phyloP scores from a whole-genome alignment of 257 asterid genomes.

The Sherardia arvensis region DNA sequence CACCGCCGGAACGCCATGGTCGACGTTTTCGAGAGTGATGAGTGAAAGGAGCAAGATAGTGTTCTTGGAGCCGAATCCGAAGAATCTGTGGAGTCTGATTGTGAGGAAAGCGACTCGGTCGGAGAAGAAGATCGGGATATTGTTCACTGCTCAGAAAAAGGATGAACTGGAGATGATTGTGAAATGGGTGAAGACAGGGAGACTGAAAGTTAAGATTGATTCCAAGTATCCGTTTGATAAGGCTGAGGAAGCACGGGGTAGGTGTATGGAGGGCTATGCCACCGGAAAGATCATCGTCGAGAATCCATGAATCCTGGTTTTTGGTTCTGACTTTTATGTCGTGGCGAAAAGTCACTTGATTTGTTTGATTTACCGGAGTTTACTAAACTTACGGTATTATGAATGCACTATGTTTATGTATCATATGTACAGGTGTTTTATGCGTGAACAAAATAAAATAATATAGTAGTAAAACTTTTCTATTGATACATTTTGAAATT shows the following conservation, averaged over 20 bases:
- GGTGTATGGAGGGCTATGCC: slow-evolving; percentile 53
- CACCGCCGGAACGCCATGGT: slow-evolving; percentile 36
- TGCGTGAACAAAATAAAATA: no score
- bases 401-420: no score
- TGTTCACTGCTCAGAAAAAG: slow-evolving; percentile 18
- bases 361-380: no score
- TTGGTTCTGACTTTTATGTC: not conserved
- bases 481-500: no score
- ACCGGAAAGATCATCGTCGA: slow-evolving; percentile 58
- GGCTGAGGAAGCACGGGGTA: slow-evolving; percentile 61
- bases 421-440: no score
- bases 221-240: slow-evolving; percentile 30
- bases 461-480: no score
- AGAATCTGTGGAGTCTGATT: slow-evolving; percentile 28
- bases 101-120: slow-evolving; percentile 34
- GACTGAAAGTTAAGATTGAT: slow-evolving; percentile 45
- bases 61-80: slow-evolving; percentile 36
- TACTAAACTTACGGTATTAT: no score
- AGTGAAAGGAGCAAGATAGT: slow-evolving; percentile 35
- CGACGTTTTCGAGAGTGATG: slow-evolving; percentile 43
- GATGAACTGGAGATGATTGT: slow-evolving; percentile 31
- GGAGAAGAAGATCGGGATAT: slow-evolving; percentile 35
- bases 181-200: slow-evolving; percentile 44
- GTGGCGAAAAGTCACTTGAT: no score
- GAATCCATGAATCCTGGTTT: slow-evolving; percentile 1